Conservation (phyloP, 352 stramenopile species). For the Phytophthora tubulina region DNA sequence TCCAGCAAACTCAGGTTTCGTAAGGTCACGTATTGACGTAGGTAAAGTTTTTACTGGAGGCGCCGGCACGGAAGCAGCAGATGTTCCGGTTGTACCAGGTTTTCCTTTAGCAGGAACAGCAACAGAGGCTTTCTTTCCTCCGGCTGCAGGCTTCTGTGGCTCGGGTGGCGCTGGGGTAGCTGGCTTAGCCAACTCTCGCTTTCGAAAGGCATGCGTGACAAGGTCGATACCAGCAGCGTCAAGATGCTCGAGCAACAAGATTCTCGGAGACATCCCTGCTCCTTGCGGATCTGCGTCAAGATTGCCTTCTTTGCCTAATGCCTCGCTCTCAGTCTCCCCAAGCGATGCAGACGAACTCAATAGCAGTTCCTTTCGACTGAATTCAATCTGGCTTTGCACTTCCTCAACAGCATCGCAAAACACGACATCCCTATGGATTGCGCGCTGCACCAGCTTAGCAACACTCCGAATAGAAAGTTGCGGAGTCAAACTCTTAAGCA, state of each 20-base stretch:
- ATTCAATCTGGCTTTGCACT: constrained; percentile 29
- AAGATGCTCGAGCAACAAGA: constrained; percentile 60
- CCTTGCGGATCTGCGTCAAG: not conserved
- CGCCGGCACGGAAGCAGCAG: not conserved
- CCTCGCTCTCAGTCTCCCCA: constrained; percentile 1
- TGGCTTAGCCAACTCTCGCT: constrained; percentile 24
- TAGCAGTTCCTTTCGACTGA: constrained; percentile 17
- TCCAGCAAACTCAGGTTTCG: not conserved
- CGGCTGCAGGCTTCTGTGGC: constrained; percentile 19
- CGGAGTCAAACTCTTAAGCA: constrained; percentile 29
- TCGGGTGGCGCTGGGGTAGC: constrained; percentile 18
- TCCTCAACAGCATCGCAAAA: constrained; percentile 50
- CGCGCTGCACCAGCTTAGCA: constrained; percentile 50
- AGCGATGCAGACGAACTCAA: constrained; percentile 14
- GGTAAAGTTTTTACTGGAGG: not conserved
- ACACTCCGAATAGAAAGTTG: constrained; percentile 48
- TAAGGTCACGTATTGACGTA: constrained; percentile 10
- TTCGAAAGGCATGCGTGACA: constrained; percentile 16
- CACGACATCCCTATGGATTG: constrained; percentile 28
- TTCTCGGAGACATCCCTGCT: constrained; percentile 20
- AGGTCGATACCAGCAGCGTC: constrained; percentile 22
- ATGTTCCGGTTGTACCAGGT: constrained; percentile 9
- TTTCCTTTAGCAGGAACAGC: constrained; percentile 26
- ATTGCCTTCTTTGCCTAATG: not conserved
- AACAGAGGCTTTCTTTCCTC: constrained; percentile 36